Base-by-base conservation (phyloP, 768 basidiomycete genomes). In the Baorangia bicolor region DNA sequence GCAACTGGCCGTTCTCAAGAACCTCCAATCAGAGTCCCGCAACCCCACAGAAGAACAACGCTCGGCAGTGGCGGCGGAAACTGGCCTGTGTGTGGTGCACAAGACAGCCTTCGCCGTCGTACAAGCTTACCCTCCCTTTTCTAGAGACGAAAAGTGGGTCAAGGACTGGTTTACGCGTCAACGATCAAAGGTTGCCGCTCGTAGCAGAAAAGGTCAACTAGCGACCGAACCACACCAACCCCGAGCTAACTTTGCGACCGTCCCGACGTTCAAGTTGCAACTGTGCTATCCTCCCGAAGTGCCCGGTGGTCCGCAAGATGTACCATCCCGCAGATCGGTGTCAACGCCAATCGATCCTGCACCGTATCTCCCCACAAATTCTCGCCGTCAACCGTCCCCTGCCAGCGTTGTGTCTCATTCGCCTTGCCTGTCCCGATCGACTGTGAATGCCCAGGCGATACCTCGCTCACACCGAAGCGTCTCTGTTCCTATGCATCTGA, bases 91-190 rank as follows among this genome's bases (percentile, higher is more conserved):
- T 60, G 71, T 71, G 44, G 30, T 10, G 38, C 43, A 47, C 54
- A 7, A 42, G 51, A 51, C 47, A 27, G 33, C 31, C 43, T 23
- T 56, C 10, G 42, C 18, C 35, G 21, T 48, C 51, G 47, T 35
- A 18, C 60, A 33, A 37, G 49, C 60, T 62, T 28, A 59, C 46
- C 34, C 31, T 34, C 10, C 31, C 13, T 8, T 41, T 51, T 49
- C 33, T 47, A 71, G 69, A 21, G 65, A 73, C 54, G 55, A 65
- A 28, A 58, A 59, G 43, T 71, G 69, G 69, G 47, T 71, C 53
- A 71, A 27, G 47, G 63, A 53, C 55, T 71, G 69, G 69, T 73
- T 73, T 31, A 40, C 33, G 4, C 68, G 71, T 10, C 67, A 66
- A 42, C 68, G 69, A 49, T 64, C 60, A 21, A 68, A 57, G 53